Evolutionary conservation across 768 basidiomycete species (phyloP), one percentile per base, ranked within the genome.

Genomic region (Russula vinacea): DNA sequence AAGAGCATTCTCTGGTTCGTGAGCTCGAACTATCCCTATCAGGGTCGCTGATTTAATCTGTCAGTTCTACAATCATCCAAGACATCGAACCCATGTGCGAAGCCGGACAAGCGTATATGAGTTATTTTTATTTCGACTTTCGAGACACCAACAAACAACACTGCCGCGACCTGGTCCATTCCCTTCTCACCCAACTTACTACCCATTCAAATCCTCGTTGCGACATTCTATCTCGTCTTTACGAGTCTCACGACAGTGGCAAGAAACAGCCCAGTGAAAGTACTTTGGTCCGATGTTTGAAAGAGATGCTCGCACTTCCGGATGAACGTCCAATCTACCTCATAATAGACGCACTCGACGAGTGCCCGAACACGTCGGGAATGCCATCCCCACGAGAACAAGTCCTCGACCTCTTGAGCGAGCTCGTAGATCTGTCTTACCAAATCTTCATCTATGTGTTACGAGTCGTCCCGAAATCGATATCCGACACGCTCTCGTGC

Each of bases 331-430:
- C 45, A 0, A 29, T 45, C 16, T 62, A 62, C 24, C 10, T 62
- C 16, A 49, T 56, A 5, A 4, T 58, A 1, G 62, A 63, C n/a
- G 62, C 56, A 1, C 24, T 63, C 5, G 62, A 63, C n/a, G 62
- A 63, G 39, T 42, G 47, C 14, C 56, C 56, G 10, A 32, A 39
- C 17, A 22, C 19, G 9, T 24, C 47, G 2, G 45, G 37, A 1
- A 8, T 50, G 3, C 47, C 40, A 14, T 33, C 62, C 1, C 33
- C 56, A 4, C 50, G 62, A 5, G 49, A 47, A 44, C 19, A 33
- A 0, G 26, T 56, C 6, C 33, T 58, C 4, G 9, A 19, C 29
- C 53, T 62, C 13, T 1, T 62, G n/a, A 24, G 33, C 32, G 44
- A 62, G 6, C 53, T 62, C 16, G 22, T 45, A 4, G 24, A 14